Evolutionary conservation across 305 asterid species (phyloP), one percentile per base, ranked within the genome.

Genomic region (Fraxinus sp.): DNA sequence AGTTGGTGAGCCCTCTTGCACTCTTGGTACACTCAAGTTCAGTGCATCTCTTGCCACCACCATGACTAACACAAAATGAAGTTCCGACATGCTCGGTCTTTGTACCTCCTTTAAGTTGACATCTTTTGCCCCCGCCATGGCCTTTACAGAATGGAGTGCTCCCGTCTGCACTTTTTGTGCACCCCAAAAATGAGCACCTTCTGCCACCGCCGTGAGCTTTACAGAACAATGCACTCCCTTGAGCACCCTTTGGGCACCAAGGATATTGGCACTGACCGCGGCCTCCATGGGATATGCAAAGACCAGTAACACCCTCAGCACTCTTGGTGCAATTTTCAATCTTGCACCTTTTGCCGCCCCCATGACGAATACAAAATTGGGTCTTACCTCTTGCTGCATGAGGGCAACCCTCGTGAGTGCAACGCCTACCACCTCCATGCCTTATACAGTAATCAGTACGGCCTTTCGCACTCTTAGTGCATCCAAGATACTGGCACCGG

Each of bases 271-370:
- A 93, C 3, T 93, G 89, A 7, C 89, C 90, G 0, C 93, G 93
- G 1, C 95, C 95, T 9, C 97, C 97, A 72, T 92, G 95, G 32
- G 95, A 91, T 72, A 92, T 92, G 86, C 97, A 92, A n/a, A 93
- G 92, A 72, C 91, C 89, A 13, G 92, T 78, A 66, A 85, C 57
- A 16, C 92, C 94, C 87, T 91, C 94, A 1, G 94, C 97, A 26
- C 97, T 91, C 85, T 85, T 88, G 1, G 83, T 76, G 85, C 95
- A 93, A 44, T 88, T 86, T 33, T 90, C 92, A 7, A 89, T 68
- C 80, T 70, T 80, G 83, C 97, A 93, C 80, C 97, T 88, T 85
- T 93, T 93, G 62, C 97, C 93, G 4, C 97, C 95, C 18, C 97
- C 95, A 55, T 91, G 97, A 6, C 93, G 91, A 70, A 93, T 90